Base-by-base conservation (phyloP, 2,329 filamentous ascomycete genomes). In the Eutypella sp. region DNA sequence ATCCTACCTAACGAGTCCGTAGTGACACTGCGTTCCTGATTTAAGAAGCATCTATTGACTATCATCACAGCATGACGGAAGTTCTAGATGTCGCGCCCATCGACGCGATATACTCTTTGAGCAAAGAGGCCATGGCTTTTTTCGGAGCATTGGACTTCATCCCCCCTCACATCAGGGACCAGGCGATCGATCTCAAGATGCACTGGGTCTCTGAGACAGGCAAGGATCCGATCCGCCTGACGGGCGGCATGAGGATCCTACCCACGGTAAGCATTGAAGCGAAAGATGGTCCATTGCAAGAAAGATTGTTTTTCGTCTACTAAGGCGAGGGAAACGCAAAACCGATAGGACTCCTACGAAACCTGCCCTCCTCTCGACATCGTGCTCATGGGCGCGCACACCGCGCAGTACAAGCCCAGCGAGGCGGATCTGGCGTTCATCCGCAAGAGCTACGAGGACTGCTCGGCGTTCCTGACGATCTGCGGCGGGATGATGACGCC, bases 341-440 rank as follows among this genome's bases (percentile, higher is more conserved):
- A 15, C 3, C 19, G 1, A 13, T 19, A 71, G 68, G 59, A 72
- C 49, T 64, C 64, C 0, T 72, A 70, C 23, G 60, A 60, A 3
- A 60, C 59, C 1, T 71, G 68, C 38, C 69, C 69, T 0, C 50
- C 59, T 1, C 58, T 73, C 6, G 70, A 73, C 47, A 63, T 72
- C 41, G 63, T 65, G 16, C 58, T 72, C 37, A 66, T 71, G 45
- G 69, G 70, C 1, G 69, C 70, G 5, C 55, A 63, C 27, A 31
- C 56, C 11, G 4, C 48, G 1, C 40, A 33, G 2, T 66, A 71
- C 43, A 46, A 50, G 4, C 53, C 57, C 3, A 67, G 41, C n/a
- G 56, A 61, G 9, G 48, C 52, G 5, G 69, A 72, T 44, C 47
- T 67, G 2, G 56, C 53, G 7, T 72, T 63, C 49, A 50, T 70